phyloP scores from a whole-genome alignment of 129 eudicot genomes.

The Centrapalus pauciflorus region DNA sequence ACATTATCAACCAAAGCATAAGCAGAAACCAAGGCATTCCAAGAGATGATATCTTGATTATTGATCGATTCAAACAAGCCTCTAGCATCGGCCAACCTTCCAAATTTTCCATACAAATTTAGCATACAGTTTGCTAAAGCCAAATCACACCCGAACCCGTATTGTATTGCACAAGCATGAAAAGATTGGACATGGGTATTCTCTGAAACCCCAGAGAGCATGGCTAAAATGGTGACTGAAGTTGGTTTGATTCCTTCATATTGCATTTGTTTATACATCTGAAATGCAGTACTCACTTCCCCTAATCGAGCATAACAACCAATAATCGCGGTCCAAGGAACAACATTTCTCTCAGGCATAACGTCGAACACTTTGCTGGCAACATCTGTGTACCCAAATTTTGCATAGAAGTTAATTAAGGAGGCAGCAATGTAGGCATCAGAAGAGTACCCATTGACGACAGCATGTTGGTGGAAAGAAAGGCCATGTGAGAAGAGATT shows the following conservation, averaged over 20 bases:
- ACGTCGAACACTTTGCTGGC: constrained; percentile 71
- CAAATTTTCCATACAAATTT: constrained; percentile 61
- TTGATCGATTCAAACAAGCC: constrained; percentile 57
- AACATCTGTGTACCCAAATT: constrained; percentile 27
- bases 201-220: constrained; percentile 57
- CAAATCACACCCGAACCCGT: constrained; percentile 44
- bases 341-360: constrained; percentile 73
- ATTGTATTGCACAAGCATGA: constrained; percentile 45
- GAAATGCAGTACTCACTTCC: constrained; percentile 38
- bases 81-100: constrained; percentile 54
- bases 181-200: constrained; percentile 36
- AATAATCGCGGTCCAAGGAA: constrained; percentile 86
- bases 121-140: constrained; percentile 53
- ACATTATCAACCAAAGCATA: constrained; percentile 49
- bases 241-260: constrained; percentile 60
- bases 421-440: constrained; percentile 73
- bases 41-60: constrained; percentile 56
- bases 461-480: constrained; percentile 58
- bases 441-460: constrained; percentile 51
- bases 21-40: constrained; percentile 82
- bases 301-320: constrained; percentile 62
- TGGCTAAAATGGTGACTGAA: constrained; percentile 57
- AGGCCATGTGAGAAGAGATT: constrained; percentile 50
- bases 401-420: constrained; percentile 56
- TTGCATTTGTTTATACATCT: constrained; percentile 52